phyloP scores from a whole-genome alignment of 257 asterid genomes.

The Paulownia fortunei region DNA sequence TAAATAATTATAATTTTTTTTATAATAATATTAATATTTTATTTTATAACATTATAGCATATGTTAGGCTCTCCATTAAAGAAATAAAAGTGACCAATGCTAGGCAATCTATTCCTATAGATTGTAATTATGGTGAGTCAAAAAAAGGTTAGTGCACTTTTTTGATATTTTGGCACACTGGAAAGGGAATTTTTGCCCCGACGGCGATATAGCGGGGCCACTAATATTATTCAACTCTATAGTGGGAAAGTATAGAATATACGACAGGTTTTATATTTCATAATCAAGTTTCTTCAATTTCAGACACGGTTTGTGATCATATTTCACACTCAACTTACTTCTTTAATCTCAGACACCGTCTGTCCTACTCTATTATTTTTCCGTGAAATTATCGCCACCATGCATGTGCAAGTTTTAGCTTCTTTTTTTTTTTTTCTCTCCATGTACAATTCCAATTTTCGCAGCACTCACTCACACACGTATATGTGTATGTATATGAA shows the following conservation, averaged over 20 bases:
- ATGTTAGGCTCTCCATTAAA: no score
- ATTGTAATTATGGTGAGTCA: slow-evolving; percentile 45
- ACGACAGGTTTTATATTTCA: background rate
- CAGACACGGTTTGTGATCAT: background rate
- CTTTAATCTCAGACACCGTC: slow-evolving; percentile 2
- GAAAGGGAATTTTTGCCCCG: slow-evolving; percentile 30
- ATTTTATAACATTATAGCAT: no score
- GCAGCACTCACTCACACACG: no score
- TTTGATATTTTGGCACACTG: slow-evolving; percentile 34
- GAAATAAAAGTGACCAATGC: slow-evolving; percentile 1
- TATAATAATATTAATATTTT: no score
- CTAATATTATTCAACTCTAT: background rate
- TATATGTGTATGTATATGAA: no score
- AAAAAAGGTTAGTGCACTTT: slow-evolving; percentile 31
- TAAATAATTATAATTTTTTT: no score
- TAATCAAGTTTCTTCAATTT: background rate
- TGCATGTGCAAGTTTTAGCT: background rate
- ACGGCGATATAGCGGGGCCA: slow-evolving; percentile 35
- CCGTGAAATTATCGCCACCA: slow-evolving; percentile 35
- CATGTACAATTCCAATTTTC: background rate
- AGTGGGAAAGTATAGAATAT: no score
- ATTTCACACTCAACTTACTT: background rate
- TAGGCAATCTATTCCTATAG: slow-evolving; percentile 34
- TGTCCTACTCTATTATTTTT: slow-evolving; percentile 30
- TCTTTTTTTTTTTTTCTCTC: background rate